Evolutionary conservation across 2,329 filamentous ascomycete genomes (phyloP), one percentile per base, ranked within the genome.

Genomic region (Salinomyces thailandicus): DNA sequence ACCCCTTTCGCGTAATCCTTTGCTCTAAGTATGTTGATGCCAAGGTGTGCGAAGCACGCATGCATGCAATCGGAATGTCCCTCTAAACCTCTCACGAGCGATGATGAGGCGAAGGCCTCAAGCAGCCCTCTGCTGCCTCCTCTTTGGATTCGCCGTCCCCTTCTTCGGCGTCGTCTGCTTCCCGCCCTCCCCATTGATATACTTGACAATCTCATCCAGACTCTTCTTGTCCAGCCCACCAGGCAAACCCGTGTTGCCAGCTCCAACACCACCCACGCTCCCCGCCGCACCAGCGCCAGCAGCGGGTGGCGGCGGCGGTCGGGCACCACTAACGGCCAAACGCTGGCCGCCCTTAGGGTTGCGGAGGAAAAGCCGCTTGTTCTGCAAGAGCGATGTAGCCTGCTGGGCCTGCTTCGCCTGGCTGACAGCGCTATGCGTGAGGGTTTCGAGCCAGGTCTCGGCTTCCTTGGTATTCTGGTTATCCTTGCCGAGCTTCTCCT

Each of bases 391-490:
- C 4, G 28, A 35, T 13, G 81, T 77, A 32, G 78, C 77, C 61
- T 91, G 79, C 24, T 94, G 93, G 42, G 85, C 82, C 54, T 93
- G 86, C 68, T 93, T 95, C 34, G 87, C 89, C 48, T 96, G 86
- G 20, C 78, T 82, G 27, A 98, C 91, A 30, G 91, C 91, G 53
- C 93, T 95, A 62, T 93, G 84, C 0, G 89, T 96, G 41, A 98
- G 75, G 62, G 94, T 87, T 62, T 94, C 85, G 16, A 96, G 75
- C 91, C 91, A 98, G 55, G 76, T 84, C 67, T 94, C 87, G 2
- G 91, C 89, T 61, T 98, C 91, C 68, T 94, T 95, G 45, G 91
- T 98, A 68, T 98, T 96, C 62, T 87, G 85, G 62, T 96, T 87
- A 26, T 93, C 79, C 2, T 86, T 69, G 18, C 91, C 91, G 4